phyloP scores from a whole-genome alignment of 2,329 filamentous ascomycete genomes.

The Penicillium italicum region DNA sequence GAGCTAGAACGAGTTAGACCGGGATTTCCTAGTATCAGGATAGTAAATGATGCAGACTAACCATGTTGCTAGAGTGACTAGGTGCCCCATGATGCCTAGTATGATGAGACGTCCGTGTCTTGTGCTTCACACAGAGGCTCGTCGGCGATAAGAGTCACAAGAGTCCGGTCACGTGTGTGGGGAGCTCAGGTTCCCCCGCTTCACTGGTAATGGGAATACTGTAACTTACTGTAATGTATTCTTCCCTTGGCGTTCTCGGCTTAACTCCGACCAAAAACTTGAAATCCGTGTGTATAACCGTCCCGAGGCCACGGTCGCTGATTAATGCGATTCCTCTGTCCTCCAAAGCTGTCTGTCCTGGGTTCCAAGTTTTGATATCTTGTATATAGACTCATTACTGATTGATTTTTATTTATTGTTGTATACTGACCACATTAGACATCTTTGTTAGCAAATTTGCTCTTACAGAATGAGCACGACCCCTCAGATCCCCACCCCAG shows the following conservation, averaged over 20 bases:
- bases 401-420: not conserved
- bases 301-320: constrained; percentile 13
- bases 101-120: not conserved
- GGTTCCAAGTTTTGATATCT: not conserved
- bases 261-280: constrained; percentile 13
- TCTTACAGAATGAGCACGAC: constrained; percentile 27
- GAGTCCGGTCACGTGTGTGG: constrained; percentile 22
- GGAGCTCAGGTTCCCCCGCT: constrained; percentile 16
- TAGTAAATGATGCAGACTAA: constrained; percentile 5
- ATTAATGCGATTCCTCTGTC: constrained; percentile 16
- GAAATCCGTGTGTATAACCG: constrained; percentile 5
- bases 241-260: not conserved
- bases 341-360: not conserved
- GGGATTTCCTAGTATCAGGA: not conserved
- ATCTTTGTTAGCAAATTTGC: not conserved
- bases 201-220: constrained; percentile 5
- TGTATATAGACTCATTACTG: not conserved
- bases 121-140: not conserved
- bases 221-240: constrained; percentile 1
- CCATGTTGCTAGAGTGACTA: constrained; percentile 46
- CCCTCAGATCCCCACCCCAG: constrained; percentile 53
- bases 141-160: constrained; percentile 8
- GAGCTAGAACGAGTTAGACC: constrained; percentile 23
- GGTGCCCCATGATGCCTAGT: constrained; percentile 34
- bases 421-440: not conserved